phyloP scores from a whole-genome alignment of 179 eudicot species.

The Actinidia arguta region DNA sequence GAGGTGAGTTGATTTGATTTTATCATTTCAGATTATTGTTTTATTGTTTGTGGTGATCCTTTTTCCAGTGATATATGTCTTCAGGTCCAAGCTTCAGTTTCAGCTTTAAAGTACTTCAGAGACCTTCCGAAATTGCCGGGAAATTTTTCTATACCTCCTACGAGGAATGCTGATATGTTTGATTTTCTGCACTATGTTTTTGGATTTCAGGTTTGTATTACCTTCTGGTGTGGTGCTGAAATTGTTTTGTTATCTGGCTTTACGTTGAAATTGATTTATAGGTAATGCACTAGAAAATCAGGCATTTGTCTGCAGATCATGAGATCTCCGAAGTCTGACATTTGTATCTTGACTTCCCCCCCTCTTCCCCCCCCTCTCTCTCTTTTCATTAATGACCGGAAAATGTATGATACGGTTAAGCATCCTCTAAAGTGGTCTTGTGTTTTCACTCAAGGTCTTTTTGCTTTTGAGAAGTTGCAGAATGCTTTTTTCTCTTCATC shows the following conservation, averaged over 20 bases:
- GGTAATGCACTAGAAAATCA: background rate
- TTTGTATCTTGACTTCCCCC: background rate
- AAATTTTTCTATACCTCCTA: conserved; percentile 60
- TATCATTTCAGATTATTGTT: conserved; percentile 7
- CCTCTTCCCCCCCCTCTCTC: no score
- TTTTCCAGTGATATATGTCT: conserved; percentile 26
- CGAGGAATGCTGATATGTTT: conserved; percentile 81
- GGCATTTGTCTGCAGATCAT: background rate
- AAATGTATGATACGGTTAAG: background rate
- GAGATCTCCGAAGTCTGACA: background rate
- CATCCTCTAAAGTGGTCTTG: background rate
- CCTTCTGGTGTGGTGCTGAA: background rate
- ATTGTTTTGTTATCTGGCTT: background rate
- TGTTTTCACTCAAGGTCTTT: background rate
- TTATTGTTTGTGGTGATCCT: conserved; percentile 12
- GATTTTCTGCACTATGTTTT: conserved; percentile 93
- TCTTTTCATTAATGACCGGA: background rate
- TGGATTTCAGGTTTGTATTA: conserved; percentile 89
- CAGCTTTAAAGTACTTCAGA: conserved; percentile 70
- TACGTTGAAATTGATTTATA: conserved; percentile 3
- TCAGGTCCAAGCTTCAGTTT: conserved; percentile 92
- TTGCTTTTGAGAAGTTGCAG: background rate
- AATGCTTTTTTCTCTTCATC: background rate
- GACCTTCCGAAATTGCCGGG: conserved; percentile 82
- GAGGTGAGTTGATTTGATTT: conserved; percentile 59